Base-by-base conservation (phyloP, 2,329 filamentous ascomycete species). In the Fusarium ramigenum region DNA sequence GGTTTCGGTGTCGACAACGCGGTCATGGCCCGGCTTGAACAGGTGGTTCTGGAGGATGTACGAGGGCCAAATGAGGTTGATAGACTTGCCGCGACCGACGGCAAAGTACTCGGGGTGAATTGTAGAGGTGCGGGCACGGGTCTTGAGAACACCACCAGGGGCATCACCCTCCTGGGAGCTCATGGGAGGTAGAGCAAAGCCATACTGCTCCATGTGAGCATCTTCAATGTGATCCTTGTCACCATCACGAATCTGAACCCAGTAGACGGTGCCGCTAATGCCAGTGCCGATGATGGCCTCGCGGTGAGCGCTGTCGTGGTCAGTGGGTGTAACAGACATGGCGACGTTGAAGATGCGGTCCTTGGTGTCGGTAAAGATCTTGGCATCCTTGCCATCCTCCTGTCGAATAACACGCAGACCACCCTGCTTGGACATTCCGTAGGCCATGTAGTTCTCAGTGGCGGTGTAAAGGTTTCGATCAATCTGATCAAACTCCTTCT, bases 401-500 rank as follows among this genome's bases (percentile, higher is more conserved):
- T 99, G 96, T 71, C 94, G 91, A 79, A 99, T 98, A 64, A 99
- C 93, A 63, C 96, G 92, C 78, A 99, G 90, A 53, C 96, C 96
- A 57, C 95, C 95, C 74, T 95, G 94, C 85, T 97, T 98, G 47
- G 93, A 93, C 86, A 97, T 93, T 47, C 94, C 95, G 78, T 98
- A 99, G 10, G 94, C 92, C 82, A 99, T 98, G 84, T 96, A 97
- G 68, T 92, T 93, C 79, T 94, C 92, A 32, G 94, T 96, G 23
- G 96, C 95, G 9, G 95, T 93, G 56, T 96, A 96, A 37, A 99
- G 88, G 72, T 95, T 97, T 74, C 97, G 93, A 80, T 99, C 96
- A 70, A 98, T 92, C 84, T 98, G 96, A 79, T 99, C 96, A 78
- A 98, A 98, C 9, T 97, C 95, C 84, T 98, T 98, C 87, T 97